Evolutionary conservation across 768 basidiomycete species (phyloP).

Genomic region (Leccinum subtestaceum): DNA sequence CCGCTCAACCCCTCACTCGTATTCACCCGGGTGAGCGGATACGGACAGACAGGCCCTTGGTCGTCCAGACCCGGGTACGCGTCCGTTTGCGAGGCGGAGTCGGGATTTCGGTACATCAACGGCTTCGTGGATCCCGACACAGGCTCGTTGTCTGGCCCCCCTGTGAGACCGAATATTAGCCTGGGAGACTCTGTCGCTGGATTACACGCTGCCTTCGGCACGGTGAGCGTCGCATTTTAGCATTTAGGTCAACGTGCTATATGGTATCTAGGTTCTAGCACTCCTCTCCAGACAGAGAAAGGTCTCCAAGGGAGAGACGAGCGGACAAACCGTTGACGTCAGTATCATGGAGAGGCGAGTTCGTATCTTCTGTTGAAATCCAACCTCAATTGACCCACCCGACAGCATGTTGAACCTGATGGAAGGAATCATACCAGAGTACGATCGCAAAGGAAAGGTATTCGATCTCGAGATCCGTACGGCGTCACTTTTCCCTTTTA

Average conservation of each 20-base stretch:
- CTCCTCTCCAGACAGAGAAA: slow-evolving; percentile 47
- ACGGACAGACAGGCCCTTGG: slow-evolving; percentile 76
- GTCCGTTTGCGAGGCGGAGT: slow-evolving; percentile 73
- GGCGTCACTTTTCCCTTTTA: neutral
- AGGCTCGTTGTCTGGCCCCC: slow-evolving; percentile 55
- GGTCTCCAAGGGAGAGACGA: slow-evolving; percentile 25
- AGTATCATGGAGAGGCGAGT: slow-evolving; percentile 68
- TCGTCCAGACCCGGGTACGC: slow-evolving; percentile 67
- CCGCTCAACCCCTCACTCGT: slow-evolving; percentile 85
- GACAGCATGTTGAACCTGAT: slow-evolving; percentile 70
- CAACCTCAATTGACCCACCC: neutral
- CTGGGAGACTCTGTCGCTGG: slow-evolving; percentile 72
- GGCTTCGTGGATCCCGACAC: slow-evolving; percentile 56
- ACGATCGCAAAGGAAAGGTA: slow-evolving; percentile 68
- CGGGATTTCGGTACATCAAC: slow-evolving; percentile 72
- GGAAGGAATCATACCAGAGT: slow-evolving; percentile 76
- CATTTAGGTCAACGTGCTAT: neutral
- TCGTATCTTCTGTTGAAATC: neutral
- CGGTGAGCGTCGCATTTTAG: slow-evolving; percentile 38
- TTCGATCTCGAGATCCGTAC: neutral
- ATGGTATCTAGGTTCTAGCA: slow-evolving; percentile 49
- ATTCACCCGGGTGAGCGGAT: slow-evolving; percentile 83
- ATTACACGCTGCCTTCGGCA: slow-evolving; percentile 70
- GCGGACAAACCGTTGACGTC: slow-evolving; percentile 64
- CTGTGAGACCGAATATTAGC: slow-evolving; percentile 69